Percentiles rank a stretch among this genome's conserved stretches.
Evolutionary conservation across 176 grass and related monocot genomes (phyloP).

Genomic region (Oryza rufipogon): DNA sequence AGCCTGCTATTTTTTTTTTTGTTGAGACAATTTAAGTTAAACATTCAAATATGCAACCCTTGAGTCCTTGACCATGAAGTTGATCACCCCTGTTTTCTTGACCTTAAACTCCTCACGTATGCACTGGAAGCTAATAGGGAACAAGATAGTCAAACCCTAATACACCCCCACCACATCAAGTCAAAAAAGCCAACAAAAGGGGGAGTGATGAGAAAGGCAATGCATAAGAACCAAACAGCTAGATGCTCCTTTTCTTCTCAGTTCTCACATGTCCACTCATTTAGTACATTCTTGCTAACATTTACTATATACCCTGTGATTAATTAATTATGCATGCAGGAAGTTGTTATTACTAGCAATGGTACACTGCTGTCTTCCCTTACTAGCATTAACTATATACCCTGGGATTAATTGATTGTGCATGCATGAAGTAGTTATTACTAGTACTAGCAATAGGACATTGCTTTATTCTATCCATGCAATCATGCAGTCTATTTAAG

Average conservation of each 20-base stretch:
- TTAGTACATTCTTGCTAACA: background rate
- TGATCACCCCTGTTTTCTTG: background rate
- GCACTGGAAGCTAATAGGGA: background rate
- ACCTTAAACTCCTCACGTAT: conserved; percentile 33
- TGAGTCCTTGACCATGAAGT: background rate
- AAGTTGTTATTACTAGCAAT: conserved; percentile 28
- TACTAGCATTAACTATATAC: conserved; percentile 7
- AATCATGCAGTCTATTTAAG: background rate
- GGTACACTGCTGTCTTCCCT: background rate
- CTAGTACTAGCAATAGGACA: background rate
- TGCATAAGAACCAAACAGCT: conserved; percentile 35
- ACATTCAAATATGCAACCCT: background rate
- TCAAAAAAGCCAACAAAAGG: conserved; percentile 40
- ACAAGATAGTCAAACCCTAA: conserved; percentile 44
- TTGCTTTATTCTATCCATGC: background rate
- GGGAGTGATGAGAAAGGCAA: conserved; percentile 7
- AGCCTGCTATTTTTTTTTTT: background rate
- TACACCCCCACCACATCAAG: conserved; percentile 11
- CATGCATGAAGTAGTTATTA: conserved; percentile 39
- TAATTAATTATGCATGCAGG: conserved; percentile 30
- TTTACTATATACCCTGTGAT: conserved; percentile 31
- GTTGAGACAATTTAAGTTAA: background rate
- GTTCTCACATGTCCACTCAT: background rate
- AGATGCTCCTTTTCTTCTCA: conserved; percentile 26
- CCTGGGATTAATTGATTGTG: conserved; percentile 31